Evolutionary conservation across 2,329 filamentous ascomycete species (phyloP), one percentile per base, ranked within the genome.

Genomic region (Stachybotrys chartarum): DNA sequence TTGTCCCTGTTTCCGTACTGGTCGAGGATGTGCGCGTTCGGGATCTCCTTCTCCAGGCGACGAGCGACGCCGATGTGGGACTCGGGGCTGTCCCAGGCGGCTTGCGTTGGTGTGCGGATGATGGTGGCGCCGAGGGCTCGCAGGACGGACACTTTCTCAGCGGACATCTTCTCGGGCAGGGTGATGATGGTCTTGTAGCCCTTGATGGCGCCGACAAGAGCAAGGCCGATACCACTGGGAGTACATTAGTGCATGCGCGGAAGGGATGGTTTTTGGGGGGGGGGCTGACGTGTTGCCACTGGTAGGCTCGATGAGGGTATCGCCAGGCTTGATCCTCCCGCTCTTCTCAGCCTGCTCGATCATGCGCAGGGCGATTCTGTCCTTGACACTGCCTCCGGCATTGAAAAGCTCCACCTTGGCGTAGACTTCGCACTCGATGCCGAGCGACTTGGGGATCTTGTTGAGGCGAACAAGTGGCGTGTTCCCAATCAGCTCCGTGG

Each of bases 131-230:
- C 93, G 53, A 99, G 82, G 32, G 94, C 93, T 64, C 91, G 89
- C 59, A 99, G 81, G 31, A 99, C 94, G 2, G 93, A 88, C 45
- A 99, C 94, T 75, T 99, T 99, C 75, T 99, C 94, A 51, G 91
- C 89, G 1, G 91, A 97, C 94, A 99, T 99, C 80, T 99, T 99
- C 77, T 99, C 94, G 53, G 94, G 94, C 50, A 99, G 84, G 11
- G 94, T 99, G 72, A 99, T 99, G 75, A 99, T 97, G 46, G 92
- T 95, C 75, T 93, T 93, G 81, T 97, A 99, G 62, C 92, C 93
- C 78, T 97, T 97, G 67, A 99, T 89, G 16, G 94, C 94, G 56
- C 85, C 93, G 17, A 97, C 93, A 39, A 99, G 84, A 31, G 94
- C 94, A 46, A 99, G 81, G 24, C 94, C 94, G 62, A 99, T 99